Conservation (phyloP, 139 green algal species). For the Coelastrella sp. region DNA sequence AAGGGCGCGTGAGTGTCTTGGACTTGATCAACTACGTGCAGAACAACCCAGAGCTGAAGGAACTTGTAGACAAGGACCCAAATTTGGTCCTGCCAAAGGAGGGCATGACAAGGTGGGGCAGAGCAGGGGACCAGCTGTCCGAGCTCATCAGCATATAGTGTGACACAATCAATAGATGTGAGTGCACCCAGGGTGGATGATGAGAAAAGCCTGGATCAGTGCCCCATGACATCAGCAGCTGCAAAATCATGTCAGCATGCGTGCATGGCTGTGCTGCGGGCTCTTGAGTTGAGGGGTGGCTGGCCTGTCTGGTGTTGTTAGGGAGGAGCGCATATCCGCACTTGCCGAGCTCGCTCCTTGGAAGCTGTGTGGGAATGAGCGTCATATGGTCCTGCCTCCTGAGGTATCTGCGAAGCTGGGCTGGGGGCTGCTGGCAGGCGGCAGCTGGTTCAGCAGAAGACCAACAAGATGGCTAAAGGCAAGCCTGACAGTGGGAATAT, state of each 20-base stretch:
- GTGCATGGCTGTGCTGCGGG: neutral
- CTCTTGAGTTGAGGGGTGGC: neutral
- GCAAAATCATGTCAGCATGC: neutral
- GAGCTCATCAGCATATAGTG: too few species aligned
- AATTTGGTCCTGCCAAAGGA: neutral
- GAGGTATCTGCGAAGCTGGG: neutral
- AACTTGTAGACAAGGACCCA: slow-evolving; percentile 4
- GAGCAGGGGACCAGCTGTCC: neutral
- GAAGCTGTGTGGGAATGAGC: slow-evolving; percentile 33
- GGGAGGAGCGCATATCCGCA: slow-evolving; percentile 30
- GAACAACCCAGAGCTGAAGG: slow-evolving; percentile 43
- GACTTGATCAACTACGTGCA: slow-evolving; percentile 38
- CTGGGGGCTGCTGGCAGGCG: slow-evolving; percentile 39
- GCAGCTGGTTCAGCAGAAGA: slow-evolving; percentile 40
- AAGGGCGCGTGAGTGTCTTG: slow-evolving; percentile 21
- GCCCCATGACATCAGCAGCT: too few species aligned
- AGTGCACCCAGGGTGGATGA: too few species aligned
- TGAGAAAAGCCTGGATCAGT: too few species aligned
- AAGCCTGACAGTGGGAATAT: neutral
- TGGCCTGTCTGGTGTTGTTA: neutral
- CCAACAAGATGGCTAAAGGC: slow-evolving; percentile 50
- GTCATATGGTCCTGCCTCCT: neutral
- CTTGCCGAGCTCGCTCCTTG: slow-evolving; percentile 39
- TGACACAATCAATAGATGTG: neutral
- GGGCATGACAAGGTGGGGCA: slow-evolving; percentile 28